Evolutionary conservation across 2,329 filamentous ascomycete species (phyloP).

Genomic region (Monosporascus cannonballus): DNA sequence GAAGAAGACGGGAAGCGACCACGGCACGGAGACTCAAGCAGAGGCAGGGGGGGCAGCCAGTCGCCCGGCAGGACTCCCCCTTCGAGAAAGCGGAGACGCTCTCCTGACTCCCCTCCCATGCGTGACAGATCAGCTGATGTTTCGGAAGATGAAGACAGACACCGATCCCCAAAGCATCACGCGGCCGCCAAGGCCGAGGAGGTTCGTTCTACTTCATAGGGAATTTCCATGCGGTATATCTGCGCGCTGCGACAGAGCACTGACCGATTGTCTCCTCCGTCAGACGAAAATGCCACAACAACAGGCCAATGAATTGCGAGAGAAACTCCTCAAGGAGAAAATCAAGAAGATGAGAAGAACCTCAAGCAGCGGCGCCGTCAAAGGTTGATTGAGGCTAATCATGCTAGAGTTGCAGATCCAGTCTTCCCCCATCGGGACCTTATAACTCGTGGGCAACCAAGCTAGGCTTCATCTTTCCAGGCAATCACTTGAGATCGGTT

Average conservation of each 20-base stretch:
- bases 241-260: slow-evolving; percentile 20
- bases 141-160: slow-evolving; percentile 41
- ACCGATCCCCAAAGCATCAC: slow-evolving; percentile 27
- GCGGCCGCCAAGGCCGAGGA: slow-evolving; percentile 31
- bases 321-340: slow-evolving; percentile 46
- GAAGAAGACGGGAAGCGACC: slow-evolving; percentile 15
- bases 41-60: slow-evolving; percentile 16
- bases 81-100: slow-evolving; percentile 43
- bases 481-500: background rate
- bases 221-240: slow-evolving; percentile 15
- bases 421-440: background rate
- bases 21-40: slow-evolving; percentile 10
- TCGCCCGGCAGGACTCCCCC: slow-evolving; percentile 18
- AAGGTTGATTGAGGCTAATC: slow-evolving; percentile 42
- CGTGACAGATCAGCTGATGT: slow-evolving; percentile 52
- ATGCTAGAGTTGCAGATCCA: slow-evolving; percentile 28
- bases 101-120: slow-evolving; percentile 44
- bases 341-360: slow-evolving; percentile 50
- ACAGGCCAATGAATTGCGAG: slow-evolving; percentile 39
- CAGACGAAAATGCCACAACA: slow-evolving; percentile 33
- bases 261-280: slow-evolving; percentile 27
- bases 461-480: background rate
- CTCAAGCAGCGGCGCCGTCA: slow-evolving; percentile 35
- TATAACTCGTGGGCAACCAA: background rate
- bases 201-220: slow-evolving; percentile 33